Base-by-base conservation (phyloP, 768 basidiomycete genomes). In the Phaeotremella fagi region DNA sequence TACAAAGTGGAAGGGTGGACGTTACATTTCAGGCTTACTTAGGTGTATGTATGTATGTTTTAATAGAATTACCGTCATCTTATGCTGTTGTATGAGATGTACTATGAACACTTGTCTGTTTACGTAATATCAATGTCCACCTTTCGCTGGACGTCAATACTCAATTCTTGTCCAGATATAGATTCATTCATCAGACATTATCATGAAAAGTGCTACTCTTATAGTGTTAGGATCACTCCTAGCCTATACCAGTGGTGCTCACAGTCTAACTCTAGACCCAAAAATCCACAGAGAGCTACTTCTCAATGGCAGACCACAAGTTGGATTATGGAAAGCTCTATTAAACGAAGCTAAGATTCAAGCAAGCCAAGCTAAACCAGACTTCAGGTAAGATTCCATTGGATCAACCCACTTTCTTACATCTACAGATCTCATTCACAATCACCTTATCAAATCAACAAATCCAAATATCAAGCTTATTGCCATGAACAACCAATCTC, bases 401-500 rank as follows among this genome's bases (percentile, higher is more conserved):
- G n/a, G n/a, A n/a, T n/a, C n/a, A 9, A 15, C 44, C 22, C 9
- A 26, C 24, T 18, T 14, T 20, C 20, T 9, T 12, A 6, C 50
- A 22, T 33, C 14, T 20, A 22, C 29, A 12, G 5, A 29, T 28
- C 14, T 29, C 5, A 15, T 31, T 29, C 55, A 52, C 23, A 20
- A 29, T 28, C 46, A 26, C n/a, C 4, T 16, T 15, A 24, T 25
- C 44, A 25, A 45, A 14, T 20, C 14, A 16, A 14, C 14, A 26
- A 14, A 45, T 25, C 57, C 1, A 26, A 47, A 18, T 70, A 54
- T 51, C 20, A 61, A 48, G 66, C 73, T 3, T 65, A 73, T 27
- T 87, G 82, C 78, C 92, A 94, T 75, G 74, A 79, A 50, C 91
- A 97, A 67, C 89, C 87, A 2, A 75, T 94, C 56, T 89, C 92